These are phyloP conservation scores for Gaultheria prostrata DNA, from an alignment of 148 eudicot species.

Conservation along the genomic window DNA sequence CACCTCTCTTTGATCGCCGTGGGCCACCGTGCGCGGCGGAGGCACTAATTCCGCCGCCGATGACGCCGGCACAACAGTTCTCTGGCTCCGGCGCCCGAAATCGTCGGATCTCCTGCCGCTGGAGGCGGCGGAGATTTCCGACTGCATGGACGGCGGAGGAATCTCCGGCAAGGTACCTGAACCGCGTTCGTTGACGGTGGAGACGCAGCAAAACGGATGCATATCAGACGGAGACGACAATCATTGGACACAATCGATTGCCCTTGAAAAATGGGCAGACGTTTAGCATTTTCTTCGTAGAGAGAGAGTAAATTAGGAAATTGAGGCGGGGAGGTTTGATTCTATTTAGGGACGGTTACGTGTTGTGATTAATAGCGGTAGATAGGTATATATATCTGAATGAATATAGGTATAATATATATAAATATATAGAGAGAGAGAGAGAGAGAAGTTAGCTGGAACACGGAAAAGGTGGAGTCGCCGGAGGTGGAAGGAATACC, in stretches of 20 bases:
- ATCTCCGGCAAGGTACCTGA: neutral
- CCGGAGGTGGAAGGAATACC: neutral
- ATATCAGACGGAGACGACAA: constrained; percentile 21
- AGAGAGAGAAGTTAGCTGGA: neutral
- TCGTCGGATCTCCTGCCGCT: constrained; percentile 15
- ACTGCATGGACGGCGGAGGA: neutral
- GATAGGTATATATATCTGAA: neutral
- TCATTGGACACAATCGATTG: neutral
- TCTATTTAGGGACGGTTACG: neutral
- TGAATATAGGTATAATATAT: neutral
- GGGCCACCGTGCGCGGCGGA: neutral
- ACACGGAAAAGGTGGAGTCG: neutral
- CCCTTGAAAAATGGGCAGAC: constrained; percentile 12
- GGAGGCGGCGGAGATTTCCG: neutral
- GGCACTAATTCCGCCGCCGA: neutral
- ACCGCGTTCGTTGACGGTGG: constrained; percentile 34
- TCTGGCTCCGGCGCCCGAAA: constrained; percentile 5
- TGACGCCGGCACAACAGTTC: neutral
- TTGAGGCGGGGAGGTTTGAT: neutral
- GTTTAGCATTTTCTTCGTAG: constrained; percentile 8
- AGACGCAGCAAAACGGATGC: constrained; percentile 67
- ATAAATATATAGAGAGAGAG: no score
- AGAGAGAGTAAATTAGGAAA: neutral
- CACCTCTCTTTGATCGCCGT: constrained; percentile 39
- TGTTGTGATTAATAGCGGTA: neutral